These are phyloP conservation scores for Daldinia childiae DNA, from an alignment of 495 filamentous ascomycete species.

Conservation along the genomic window DNA sequence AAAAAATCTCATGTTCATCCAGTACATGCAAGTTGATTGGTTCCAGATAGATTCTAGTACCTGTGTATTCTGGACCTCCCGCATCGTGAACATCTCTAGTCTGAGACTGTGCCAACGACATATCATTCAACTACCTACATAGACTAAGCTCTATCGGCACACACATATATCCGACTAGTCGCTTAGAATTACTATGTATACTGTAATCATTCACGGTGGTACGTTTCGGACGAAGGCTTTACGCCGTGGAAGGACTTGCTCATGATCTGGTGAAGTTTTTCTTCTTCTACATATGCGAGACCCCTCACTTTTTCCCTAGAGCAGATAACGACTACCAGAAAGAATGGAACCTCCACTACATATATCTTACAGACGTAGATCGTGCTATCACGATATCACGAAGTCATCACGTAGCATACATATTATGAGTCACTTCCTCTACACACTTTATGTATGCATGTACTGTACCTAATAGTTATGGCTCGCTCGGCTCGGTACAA, in stretches of 20 bases:
- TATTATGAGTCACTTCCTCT: slow-evolving; percentile 31
- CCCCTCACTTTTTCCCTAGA: slow-evolving; percentile 14
- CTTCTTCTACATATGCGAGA: slow-evolving; percentile 8
- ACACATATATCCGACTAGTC: slow-evolving; percentile 16
- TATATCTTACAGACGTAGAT: slow-evolving; percentile 12
- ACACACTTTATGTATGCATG: slow-evolving; percentile 7
- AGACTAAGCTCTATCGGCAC: slow-evolving; percentile 29
- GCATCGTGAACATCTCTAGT: slow-evolving; percentile 29
- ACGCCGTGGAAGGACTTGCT: slow-evolving; percentile 7
- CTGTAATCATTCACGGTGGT: slow-evolving; percentile 16
- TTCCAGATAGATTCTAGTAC: slow-evolving; percentile 6
- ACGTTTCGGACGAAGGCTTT: background rate
- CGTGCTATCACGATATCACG: slow-evolving; percentile 25
- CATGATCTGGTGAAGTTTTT: slow-evolving; percentile 13
- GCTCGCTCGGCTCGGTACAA: slow-evolving; percentile 27
- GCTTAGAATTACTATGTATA: slow-evolving; percentile 3
- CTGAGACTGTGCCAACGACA: slow-evolving; percentile 26
- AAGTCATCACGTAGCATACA: slow-evolving; percentile 26
- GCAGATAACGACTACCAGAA: background rate
- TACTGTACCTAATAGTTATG: slow-evolving; percentile 11
- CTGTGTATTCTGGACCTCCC: slow-evolving; percentile 37
- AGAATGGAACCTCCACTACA: slow-evolving; percentile 1
- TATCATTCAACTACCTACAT: slow-evolving; percentile 24
- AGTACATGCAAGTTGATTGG: slow-evolving; percentile 39
- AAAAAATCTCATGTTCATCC: slow-evolving; percentile 25